Evolutionary conservation across 345 rosid species (phyloP), one percentile per base, ranked within the genome.

Genomic region (Boechera divaricarpa): DNA sequence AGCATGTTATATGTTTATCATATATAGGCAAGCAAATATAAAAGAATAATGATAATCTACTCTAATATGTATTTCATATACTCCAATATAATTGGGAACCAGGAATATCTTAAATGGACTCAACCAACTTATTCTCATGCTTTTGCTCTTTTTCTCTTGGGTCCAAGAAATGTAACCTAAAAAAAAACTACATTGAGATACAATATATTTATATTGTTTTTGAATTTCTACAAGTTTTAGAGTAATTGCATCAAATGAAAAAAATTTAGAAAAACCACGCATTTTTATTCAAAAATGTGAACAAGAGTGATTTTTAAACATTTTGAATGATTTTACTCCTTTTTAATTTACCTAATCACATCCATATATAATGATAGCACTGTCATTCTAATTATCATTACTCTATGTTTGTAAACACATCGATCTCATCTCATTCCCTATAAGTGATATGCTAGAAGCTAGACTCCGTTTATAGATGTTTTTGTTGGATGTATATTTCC

Each of bases 1-100:
- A 52, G 71, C 76, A 77, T 77, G 80, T 70, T 70, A 63, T 56
- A 56, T 70, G 80, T 77, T 63, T 55, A 70, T 70, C 61, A 70
- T 12, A 70, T 63, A 28, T 56, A 56, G 35, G 71, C 71, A 45
- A 77, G 53, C 71, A 70, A 28, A 18, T 29, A 56, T 35, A 39
- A 36, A 61, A 77, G 29, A 77, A 63, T 63, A 70, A 63, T 77
- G 71, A 77, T 47, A 18, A 47, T 63, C 33, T 35, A 70, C 80
- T 63, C 66, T 55, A 70, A 63, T 77, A n/a, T 70, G 59, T 69
- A 61, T 44, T 36, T 70, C 16, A 59, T 45, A 59, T 42, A 69
- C 38, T n/a, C 68, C 67, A 76, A 26, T 35, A 60, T 41, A 45
- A 63, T 64, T 55, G 80, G 76, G 76, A n/a, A 77, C 80, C 76